Evolutionary conservation across 2,329 filamentous ascomycete genomes (phyloP).

Genomic region (Aspergillus texensis): DNA sequence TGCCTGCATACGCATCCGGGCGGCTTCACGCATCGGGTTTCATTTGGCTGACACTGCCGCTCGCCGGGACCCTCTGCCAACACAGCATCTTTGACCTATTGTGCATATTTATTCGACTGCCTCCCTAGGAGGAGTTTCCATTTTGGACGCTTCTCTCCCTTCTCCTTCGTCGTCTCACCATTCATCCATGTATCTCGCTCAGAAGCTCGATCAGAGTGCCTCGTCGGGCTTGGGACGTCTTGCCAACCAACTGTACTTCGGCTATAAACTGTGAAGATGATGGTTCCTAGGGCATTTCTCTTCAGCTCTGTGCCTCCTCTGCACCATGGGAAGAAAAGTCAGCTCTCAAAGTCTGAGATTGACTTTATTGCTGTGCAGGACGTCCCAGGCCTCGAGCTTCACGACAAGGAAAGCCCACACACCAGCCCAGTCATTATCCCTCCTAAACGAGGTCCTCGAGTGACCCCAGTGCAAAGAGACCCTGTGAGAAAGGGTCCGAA

Average conservation of each 20-base stretch:
- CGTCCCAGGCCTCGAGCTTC: slow-evolving; percentile 20
- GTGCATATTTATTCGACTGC: slow-evolving; percentile 8
- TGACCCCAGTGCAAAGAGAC: slow-evolving; percentile 21
- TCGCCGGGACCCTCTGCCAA: slow-evolving; percentile 22
- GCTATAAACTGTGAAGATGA: slow-evolving; percentile 36
- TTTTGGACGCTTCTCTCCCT: slow-evolving; percentile 11
- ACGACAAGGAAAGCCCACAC: slow-evolving; percentile 20
- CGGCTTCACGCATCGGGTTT: slow-evolving; percentile 22
- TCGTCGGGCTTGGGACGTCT: slow-evolving; percentile 35
- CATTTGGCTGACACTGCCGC: slow-evolving; percentile 12
- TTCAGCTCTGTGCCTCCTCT: slow-evolving; percentile 33
- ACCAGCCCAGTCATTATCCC: slow-evolving; percentile 41
- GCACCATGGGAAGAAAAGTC: slow-evolving; percentile 21
- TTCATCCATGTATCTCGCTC: slow-evolving; percentile 45
- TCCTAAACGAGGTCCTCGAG: slow-evolving; percentile 33
- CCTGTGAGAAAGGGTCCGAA: slow-evolving; percentile 20
- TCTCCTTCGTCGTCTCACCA: slow-evolving; percentile 13
- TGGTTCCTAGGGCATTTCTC: slow-evolving; percentile 45
- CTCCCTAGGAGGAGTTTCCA: slow-evolving; percentile 8
- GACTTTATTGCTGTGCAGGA: slow-evolving; percentile 14
- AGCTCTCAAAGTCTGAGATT: slow-evolving; percentile 10
- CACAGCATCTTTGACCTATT: slow-evolving; percentile 20
- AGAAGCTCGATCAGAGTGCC: slow-evolving; percentile 44
- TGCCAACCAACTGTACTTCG: slow-evolving; percentile 18
- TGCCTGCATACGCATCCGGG: slow-evolving; percentile 25